Percentiles rank a stretch among this genome's conserved stretches.
These are phyloP conservation scores for Mucor saturninus DNA, from an alignment of 371 early-diverging fungal species.

Conservation along the genomic window DNA sequence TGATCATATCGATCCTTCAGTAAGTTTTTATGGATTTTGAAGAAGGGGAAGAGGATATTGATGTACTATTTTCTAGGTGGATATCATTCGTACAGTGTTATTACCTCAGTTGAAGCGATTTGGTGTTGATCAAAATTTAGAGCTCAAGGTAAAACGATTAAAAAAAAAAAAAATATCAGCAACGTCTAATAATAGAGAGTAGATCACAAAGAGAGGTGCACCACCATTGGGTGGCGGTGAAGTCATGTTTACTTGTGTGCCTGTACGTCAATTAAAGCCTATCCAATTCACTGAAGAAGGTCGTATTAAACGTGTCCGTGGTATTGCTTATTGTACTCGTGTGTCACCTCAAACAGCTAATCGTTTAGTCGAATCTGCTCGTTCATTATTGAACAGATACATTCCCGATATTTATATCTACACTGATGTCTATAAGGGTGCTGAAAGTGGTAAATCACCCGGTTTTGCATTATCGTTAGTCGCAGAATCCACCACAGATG, in stretches of 20 bases:
- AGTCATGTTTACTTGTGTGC: conserved; percentile 84
- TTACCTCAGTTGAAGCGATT: conserved; percentile 84
- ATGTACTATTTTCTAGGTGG: conserved; percentile 60
- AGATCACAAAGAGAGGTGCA: conserved; percentile 91
- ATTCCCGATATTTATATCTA: conserved; percentile 97
- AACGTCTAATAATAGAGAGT: neutral
- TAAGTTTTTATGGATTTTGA: conserved; percentile 34
- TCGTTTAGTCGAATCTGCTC: conserved; percentile 89
- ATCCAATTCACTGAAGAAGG: conserved; percentile 84
- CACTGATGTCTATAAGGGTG: conserved; percentile 95
- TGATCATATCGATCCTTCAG: conserved; percentile 84
- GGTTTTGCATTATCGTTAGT: conserved; percentile 93
- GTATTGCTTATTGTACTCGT: conserved; percentile 90
- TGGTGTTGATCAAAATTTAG: conserved; percentile 83
- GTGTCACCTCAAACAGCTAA: conserved; percentile 96
- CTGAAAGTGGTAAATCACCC: conserved; percentile 92
- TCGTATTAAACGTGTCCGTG: conserved; percentile 91
- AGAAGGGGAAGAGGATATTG: neutral
- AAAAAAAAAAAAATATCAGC: neutral
- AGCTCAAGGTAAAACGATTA: conserved; percentile 67
- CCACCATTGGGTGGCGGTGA: conserved; percentile 97
- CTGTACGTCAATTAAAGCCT: conserved; percentile 80
- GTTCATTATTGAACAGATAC: conserved; percentile 82
- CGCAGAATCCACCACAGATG: conserved; percentile 90
- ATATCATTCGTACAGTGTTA: conserved; percentile 89